Percentiles rank a stretch among this genome's conserved stretches.
These are phyloP conservation scores for Taphrina populina DNA, from an alignment of 1,139 yeast genomes.

Conservation along the genomic window DNA sequence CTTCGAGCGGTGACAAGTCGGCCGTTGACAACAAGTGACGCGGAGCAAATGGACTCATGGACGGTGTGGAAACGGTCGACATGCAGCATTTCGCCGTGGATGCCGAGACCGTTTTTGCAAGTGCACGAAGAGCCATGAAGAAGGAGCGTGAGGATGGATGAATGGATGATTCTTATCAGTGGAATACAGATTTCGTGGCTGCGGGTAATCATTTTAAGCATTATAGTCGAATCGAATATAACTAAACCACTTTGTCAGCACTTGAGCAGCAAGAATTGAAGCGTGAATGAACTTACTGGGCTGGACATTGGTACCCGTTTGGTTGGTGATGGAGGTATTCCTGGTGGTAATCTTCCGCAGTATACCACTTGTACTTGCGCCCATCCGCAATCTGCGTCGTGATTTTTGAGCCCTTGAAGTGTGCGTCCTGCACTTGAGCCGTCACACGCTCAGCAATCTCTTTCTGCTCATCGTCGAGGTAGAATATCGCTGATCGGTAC, in stretches of 20 bases:
- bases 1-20: slow-evolving; percentile 64
- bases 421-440: slow-evolving; percentile 54
- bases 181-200: no score
- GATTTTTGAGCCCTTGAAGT: slow-evolving; percentile 57
- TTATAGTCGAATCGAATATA: slow-evolving; percentile 44
- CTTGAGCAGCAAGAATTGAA: neutral
- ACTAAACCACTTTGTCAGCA: slow-evolving; percentile 24
- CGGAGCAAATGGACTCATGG: slow-evolving; percentile 29
- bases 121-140: neutral
- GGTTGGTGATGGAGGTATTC: slow-evolving; percentile 75
- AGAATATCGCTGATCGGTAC: slow-evolving; percentile 74
- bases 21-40: slow-evolving; percentile 71
- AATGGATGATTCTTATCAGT: no score
- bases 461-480: slow-evolving; percentile 56
- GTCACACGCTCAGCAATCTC: slow-evolving; percentile 48
- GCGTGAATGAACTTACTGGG: slow-evolving; percentile 12
- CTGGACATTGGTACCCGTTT: slow-evolving; percentile 50
- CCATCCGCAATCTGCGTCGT: slow-evolving; percentile 71
- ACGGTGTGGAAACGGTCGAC: slow-evolving; percentile 29
- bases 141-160: neutral
- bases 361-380: slow-evolving; percentile 59
- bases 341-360: slow-evolving; percentile 94
- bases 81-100: no score
- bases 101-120: neutral
- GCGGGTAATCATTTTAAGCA: slow-evolving; percentile 5